Base-by-base conservation (phyloP, 495 filamentous ascomycete genomes). In the Daldinia bambusicola region DNA sequence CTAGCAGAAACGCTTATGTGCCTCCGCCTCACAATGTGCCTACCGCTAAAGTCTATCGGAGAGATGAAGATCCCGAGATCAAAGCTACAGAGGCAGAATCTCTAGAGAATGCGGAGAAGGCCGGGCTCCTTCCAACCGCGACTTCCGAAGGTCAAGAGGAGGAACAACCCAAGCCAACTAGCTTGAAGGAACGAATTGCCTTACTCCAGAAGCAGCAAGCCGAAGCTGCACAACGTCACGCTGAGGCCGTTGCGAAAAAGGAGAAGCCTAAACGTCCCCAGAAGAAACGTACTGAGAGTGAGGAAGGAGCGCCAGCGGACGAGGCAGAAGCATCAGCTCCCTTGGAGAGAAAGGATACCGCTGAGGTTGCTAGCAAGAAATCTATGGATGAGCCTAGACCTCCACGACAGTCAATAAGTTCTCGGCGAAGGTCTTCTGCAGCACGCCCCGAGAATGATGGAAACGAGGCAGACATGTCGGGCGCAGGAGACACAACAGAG, bases 131-230 rank as follows among this genome's bases (percentile, higher is more conserved):
- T 52, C 80, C 81, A 12, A 74, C 77, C 9, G 66, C 75, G 7
- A 68, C 79, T n/a, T 60, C 75, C 48, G 85, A 88, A 65, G 83
- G 71, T 7, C 84, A 87, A n/a, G 90, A 86, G 31, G 91, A 93
- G 64, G 91, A 93, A 52, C 88, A 92, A 74, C 93, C 94, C 2
- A 95, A 97, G 79, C 93, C 94, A 14, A 91, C 92, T 62, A 98
- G 91, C 69, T 80, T 99, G 67, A 99, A 98, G 78, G 95, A 99
- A 66, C 83, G 95, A 22, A 97, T 98, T 79, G 95, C 95, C 14
- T 81, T 97, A 51, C 83, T 99, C 10, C 95, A 99, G 77, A 95
- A 93, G 76, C 94, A 98, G 75, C 95, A 98, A 76, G 81, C 92
- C 77, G 95, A 97, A 74, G 92, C 94, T 69, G 90, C 93, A 37